Percentiles rank a stretch among this genome's conserved stretches.
These are phyloP conservation scores for Hagleromyces aurorensis DNA, from an alignment of 805 yeast genomes.

Conservation along the genomic window DNA sequence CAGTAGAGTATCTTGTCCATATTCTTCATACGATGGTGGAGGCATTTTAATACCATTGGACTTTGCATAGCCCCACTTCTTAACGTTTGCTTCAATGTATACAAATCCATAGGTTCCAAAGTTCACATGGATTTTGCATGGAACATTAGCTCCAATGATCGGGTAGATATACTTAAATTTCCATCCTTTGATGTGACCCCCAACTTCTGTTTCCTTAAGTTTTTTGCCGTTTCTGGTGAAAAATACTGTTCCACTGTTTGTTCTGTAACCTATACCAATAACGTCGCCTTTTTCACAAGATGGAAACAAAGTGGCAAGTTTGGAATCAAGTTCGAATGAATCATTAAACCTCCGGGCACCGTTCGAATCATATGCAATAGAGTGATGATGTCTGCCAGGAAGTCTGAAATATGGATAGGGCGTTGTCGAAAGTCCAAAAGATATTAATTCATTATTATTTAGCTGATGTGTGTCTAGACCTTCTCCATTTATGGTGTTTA, in stretches of 20 bases:
- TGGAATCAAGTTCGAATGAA: constrained; percentile 46
- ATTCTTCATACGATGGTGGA: constrained; percentile 86
- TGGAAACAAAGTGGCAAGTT: constrained; percentile 50
- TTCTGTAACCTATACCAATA: constrained; percentile 83
- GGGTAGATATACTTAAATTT: constrained; percentile 70
- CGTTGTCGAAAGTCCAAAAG: constrained; percentile 73
- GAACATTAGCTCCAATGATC: constrained; percentile 77
- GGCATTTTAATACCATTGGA: constrained; percentile 82
- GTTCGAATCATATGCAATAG: constrained; percentile 79
- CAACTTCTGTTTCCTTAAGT: constrained; percentile 69
- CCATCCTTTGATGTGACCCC: constrained; percentile 71
- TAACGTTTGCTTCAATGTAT: constrained; percentile 85
- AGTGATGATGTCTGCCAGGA: constrained; percentile 85
- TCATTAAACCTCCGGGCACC: constrained; percentile 77
- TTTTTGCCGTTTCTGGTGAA: constrained; percentile 94
- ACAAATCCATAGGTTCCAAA: constrained; percentile 88
- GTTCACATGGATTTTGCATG: constrained; percentile 79
- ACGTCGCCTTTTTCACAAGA: constrained; percentile 74
- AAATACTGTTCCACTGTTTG: constrained; percentile 76
- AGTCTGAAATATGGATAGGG: constrained; percentile 92
- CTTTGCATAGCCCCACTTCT: constrained; percentile 95
- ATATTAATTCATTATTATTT: constrained; percentile 40
- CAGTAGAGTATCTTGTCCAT: constrained; percentile 66
- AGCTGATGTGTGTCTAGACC: constrained; percentile 8
- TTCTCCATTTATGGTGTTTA: constrained; percentile 40